A percentile compares a stretch with the other conserved stretches of the same genome.
Conservation (phyloP, 305 asterid genomes). For the Fraxinus sp. region DNA sequence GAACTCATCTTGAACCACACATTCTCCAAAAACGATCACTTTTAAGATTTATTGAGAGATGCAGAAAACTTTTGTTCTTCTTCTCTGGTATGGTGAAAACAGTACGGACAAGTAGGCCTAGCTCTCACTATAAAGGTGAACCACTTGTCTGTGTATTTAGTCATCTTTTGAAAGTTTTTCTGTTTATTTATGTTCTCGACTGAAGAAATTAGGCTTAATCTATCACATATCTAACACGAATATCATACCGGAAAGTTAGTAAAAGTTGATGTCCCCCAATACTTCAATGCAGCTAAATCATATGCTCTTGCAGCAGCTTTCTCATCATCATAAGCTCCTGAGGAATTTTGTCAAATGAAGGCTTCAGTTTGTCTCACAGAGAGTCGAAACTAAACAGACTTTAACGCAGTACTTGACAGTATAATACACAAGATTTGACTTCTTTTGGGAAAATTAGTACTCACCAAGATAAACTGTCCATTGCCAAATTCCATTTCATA, state of each 20-base stretch:
- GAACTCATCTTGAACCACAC: not conserved
- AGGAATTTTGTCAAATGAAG: slow-evolving; percentile 2
- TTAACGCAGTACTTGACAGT: not conserved
- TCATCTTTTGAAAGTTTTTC: not conserved
- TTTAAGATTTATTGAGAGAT: too few relatives aligned
- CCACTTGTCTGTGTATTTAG: not conserved
- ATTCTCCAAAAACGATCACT: not conserved
- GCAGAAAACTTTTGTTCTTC: too few relatives aligned
- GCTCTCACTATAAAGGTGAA: not conserved
- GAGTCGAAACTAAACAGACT: not conserved
- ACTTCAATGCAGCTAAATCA: slow-evolving; percentile 70
- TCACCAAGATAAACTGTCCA: slow-evolving; percentile 74
- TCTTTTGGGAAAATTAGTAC: slow-evolving; percentile 22
- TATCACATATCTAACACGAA: not conserved
- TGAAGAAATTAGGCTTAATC: not conserved
- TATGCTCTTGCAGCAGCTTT: slow-evolving; percentile 81
- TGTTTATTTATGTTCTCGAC: not conserved
- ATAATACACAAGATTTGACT: not conserved
- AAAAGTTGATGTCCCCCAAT: slow-evolving; percentile 68
- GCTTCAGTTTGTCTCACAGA: not conserved
- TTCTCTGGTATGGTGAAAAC: too few relatives aligned
- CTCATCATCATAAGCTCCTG: slow-evolving; percentile 71
- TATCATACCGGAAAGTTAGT: slow-evolving; percentile 65
- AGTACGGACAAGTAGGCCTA: too few relatives aligned
- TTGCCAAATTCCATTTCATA: slow-evolving; percentile 16